Conservation (phyloP, 164 flowering plant genomes). For the Kingdonia uniflora region DNA sequence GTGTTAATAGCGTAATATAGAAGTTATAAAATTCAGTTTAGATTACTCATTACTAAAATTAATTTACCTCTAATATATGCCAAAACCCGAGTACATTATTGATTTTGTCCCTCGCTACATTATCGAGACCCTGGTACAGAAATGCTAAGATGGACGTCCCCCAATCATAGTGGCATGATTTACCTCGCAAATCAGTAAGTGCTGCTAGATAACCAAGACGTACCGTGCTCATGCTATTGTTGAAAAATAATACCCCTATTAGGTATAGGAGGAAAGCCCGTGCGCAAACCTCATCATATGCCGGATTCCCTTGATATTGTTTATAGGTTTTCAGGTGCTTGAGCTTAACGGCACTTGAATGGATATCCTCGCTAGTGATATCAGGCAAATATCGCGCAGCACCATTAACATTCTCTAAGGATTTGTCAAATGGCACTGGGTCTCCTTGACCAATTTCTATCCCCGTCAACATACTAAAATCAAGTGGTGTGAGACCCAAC, state of each 20-base stretch:
- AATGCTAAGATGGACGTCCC: background rate
- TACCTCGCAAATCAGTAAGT: background rate
- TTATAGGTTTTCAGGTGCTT: background rate
- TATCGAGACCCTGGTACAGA: background rate
- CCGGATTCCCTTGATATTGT: background rate
- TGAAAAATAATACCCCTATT: background rate
- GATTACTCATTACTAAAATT: background rate
- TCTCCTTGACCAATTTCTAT: background rate
- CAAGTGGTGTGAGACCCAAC: background rate
- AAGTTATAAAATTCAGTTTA: background rate
- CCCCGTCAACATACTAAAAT: background rate
- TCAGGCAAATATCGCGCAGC: background rate
- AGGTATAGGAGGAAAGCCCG: background rate
- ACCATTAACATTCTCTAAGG: background rate
- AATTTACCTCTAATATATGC: background rate
- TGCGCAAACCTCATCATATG: background rate
- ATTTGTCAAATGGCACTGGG: background rate
- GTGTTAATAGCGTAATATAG: background rate
- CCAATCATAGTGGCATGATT: background rate
- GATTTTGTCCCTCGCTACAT: background rate
- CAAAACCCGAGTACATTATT: background rate
- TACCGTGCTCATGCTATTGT: background rate
- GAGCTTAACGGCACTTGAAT: background rate
- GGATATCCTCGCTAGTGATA: background rate
- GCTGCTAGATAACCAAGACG: background rate